Conservation (phyloP, 176 grass and related monocot species). For the Zizania latifolia region DNA sequence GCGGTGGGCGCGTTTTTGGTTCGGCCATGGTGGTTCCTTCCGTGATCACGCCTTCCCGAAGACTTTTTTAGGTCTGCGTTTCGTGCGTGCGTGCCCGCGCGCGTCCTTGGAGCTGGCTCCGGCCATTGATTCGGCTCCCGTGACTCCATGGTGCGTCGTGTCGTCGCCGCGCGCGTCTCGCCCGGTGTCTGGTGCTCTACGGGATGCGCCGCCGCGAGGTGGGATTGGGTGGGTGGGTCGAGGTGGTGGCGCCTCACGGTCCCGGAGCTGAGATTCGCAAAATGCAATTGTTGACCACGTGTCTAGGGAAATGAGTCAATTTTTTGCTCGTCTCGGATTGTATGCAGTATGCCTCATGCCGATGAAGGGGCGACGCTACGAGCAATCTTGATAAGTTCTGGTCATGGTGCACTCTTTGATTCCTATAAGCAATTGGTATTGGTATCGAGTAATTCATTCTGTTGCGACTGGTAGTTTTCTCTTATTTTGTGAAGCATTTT, state of each 20-base stretch:
- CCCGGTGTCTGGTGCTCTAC: background rate
- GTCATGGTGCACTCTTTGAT: background rate
- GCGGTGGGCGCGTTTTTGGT: background rate
- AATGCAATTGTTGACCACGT: slow-evolving; percentile 4
- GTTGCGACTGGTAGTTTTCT: background rate
- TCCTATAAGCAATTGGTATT: background rate
- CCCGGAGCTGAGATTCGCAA: background rate
- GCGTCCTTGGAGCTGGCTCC: background rate
- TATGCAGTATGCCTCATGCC: background rate
- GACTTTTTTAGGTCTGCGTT: background rate
- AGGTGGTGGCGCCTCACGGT: background rate
- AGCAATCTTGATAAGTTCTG: background rate
- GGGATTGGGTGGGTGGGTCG: slow-evolving; percentile 10
- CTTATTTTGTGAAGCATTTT: slow-evolving; percentile 7
- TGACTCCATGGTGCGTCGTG: background rate
- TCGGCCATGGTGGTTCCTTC: background rate
- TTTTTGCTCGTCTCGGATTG: background rate
- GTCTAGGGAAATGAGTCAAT: background rate
- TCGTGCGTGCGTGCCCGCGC: background rate
- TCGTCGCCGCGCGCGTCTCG: background rate
- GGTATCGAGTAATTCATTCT: slow-evolving; percentile 8
- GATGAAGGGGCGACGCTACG: background rate
- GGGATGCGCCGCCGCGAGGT: background rate
- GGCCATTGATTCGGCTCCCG: slow-evolving; percentile 8
- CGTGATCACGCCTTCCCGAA: slow-evolving; percentile 6